Conservation (phyloP, 202 grass and related monocot genomes). For the Saccharum hybrid region DNA sequence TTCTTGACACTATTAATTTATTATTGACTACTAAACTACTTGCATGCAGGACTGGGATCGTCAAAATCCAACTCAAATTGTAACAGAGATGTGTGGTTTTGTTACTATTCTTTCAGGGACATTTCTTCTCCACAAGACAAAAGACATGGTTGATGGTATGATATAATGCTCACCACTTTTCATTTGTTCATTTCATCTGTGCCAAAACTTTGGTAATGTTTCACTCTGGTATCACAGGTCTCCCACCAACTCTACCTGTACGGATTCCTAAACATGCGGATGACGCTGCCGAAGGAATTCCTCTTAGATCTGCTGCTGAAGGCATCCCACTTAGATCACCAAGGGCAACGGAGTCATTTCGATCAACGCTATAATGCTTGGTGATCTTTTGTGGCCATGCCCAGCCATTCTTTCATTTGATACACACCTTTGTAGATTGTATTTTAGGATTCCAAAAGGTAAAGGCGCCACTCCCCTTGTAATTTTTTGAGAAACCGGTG, state of each 20-base stretch:
- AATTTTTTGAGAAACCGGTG: conserved; percentile 54
- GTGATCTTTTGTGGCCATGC: neutral
- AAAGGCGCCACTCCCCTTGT: conserved; percentile 48
- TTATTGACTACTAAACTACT: conserved; percentile 26
- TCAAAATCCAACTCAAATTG: conserved; percentile 97
- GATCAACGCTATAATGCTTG: conserved; percentile 21
- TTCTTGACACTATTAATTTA: neutral
- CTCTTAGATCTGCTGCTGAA: conserved; percentile 67
- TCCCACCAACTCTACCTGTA: conserved; percentile 56
- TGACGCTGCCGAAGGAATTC: conserved; percentile 70
- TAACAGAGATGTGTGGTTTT: conserved; percentile 96
- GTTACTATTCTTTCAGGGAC: conserved; percentile 95
- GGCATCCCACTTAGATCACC: conserved; percentile 68
- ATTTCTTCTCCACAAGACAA: conserved; percentile 99
- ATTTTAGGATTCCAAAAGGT: conserved; percentile 53
- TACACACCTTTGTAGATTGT: conserved; percentile 65
- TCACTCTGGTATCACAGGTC: conserved; percentile 51
- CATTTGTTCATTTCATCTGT: neutral
- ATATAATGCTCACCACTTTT: neutral
- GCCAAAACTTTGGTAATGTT: too few relatives aligned
- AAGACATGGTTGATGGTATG: conserved; percentile 96
- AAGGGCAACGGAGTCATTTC: conserved; percentile 58
- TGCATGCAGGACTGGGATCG: conserved; percentile 89
- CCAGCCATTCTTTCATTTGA: conserved; percentile 70
- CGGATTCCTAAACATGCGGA: conserved; percentile 65